These are phyloP conservation scores for Aspergillus chevalieri DNA, from an alignment of 2,329 filamentous ascomycete species.

Conservation along the genomic window DNA sequence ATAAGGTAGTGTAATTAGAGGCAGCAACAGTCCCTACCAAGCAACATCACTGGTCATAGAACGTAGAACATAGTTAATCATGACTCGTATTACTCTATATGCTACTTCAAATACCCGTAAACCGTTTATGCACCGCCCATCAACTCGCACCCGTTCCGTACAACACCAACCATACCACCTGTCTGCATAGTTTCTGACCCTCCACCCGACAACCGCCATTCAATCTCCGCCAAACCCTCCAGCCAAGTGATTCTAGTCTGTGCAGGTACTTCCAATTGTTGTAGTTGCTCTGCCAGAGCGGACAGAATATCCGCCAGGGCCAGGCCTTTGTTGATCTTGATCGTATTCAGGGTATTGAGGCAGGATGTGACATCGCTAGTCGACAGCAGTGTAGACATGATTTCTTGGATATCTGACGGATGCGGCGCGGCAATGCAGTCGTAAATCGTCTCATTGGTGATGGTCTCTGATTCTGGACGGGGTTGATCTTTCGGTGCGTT, in stretches of 20 bases:
- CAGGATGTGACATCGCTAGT: conserved; percentile 87
- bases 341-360: conserved; percentile 75
- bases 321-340: conserved; percentile 79
- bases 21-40: neutral
- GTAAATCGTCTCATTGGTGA: conserved; percentile 89
- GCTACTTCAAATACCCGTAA: too few relatives aligned
- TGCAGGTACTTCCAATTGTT: conserved; percentile 73
- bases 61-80: too few relatives aligned
- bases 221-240: conserved; percentile 83
- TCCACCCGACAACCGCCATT: conserved; percentile 82
- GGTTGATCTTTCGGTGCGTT: conserved; percentile 54
- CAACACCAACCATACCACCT: conserved; percentile 82
- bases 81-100: too few relatives aligned
- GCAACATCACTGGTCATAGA: too few relatives aligned
- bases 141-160: conserved; percentile 79
- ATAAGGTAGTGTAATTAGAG: neutral
- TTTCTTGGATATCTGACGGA: conserved; percentile 77
- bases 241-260: conserved; percentile 90
- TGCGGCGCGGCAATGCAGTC: conserved; percentile 95
- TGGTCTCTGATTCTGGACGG: conserved; percentile 66
- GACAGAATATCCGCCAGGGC: conserved; percentile 93
- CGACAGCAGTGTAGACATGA: conserved; percentile 73
- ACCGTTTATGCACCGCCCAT: conserved; percentile 35
- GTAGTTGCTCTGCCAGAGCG: conserved; percentile 73
- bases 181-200: conserved; percentile 86